Conservation (phyloP, 2,329 filamentous ascomycete species). For the Sporothrix euskadiensis region DNA sequence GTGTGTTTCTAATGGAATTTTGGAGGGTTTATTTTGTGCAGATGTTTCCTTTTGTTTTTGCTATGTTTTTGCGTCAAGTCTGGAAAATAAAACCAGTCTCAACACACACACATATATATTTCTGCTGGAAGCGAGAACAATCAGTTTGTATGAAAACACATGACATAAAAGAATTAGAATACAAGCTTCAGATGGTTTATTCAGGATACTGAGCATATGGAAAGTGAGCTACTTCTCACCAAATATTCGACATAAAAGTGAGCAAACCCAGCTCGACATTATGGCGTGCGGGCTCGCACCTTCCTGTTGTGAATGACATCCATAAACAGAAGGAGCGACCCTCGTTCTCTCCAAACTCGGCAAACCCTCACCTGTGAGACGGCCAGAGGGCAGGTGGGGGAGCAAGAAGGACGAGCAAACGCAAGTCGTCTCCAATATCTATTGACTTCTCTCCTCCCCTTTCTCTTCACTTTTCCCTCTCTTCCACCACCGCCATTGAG, state of each 20-base stretch:
- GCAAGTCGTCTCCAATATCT: neutral
- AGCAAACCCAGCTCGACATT: neutral
- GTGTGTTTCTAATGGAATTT: no score
- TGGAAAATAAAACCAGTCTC: no score
- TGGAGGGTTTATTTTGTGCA: neutral
- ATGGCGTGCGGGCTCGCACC: neutral
- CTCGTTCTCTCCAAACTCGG: neutral
- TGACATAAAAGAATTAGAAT: no score
- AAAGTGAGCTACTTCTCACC: neutral
- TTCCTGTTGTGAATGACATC: neutral
- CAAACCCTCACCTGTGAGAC: neutral
- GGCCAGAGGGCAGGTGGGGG: neutral
- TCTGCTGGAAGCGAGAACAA: no score
- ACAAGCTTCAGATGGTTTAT: neutral
- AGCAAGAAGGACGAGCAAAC: neutral
- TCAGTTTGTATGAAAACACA: no score
- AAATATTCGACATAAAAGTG: neutral
- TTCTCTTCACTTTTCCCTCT: neutral
- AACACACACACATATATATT: no score
- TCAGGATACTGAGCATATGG: neutral
- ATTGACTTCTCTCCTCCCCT: neutral
- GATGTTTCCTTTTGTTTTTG: no score
- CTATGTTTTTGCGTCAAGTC: no score
- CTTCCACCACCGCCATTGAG: neutral
- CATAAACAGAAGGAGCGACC: constrained; percentile 19